These are phyloP conservation scores for Nematodospora valgi DNA, from an alignment of 805 yeast genomes.

Conservation along the genomic window DNA sequence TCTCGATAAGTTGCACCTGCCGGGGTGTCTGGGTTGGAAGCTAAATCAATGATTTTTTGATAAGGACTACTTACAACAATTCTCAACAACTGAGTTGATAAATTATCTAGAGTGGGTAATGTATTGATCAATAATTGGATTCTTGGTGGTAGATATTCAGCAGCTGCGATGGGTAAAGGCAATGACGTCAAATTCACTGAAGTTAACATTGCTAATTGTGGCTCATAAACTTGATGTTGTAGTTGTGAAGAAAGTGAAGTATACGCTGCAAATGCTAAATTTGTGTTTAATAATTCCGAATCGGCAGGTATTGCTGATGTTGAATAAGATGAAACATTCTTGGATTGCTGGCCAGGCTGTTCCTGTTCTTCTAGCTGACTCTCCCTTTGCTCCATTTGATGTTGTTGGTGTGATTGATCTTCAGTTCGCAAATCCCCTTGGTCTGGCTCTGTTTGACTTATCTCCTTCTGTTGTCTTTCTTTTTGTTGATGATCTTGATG, in stretches of 20 bases:
- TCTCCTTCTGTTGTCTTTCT: neutral
- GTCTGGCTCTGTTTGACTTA: neutral
- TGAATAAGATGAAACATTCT: neutral
- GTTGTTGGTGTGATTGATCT: no score
- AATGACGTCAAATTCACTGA: slow-evolving; percentile 57
- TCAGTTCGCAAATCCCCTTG: no score
- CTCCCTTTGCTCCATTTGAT: neutral
- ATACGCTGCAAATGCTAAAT: slow-evolving; percentile 40
- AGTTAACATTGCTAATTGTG: slow-evolving; percentile 30
- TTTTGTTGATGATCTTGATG: neutral
- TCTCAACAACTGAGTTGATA: slow-evolving; percentile 76
- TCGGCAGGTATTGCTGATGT: slow-evolving; percentile 31
- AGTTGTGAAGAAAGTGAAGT: slow-evolving; percentile 37
- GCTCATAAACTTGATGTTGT: slow-evolving; percentile 12
- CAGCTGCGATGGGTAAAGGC: slow-evolving; percentile 56
- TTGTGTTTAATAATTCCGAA: slow-evolving; percentile 39
- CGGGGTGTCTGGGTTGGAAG: slow-evolving; percentile 61
- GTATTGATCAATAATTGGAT: slow-evolving; percentile 64
- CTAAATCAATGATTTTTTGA: slow-evolving; percentile 68
- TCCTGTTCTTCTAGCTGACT: neutral
- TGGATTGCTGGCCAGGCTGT: neutral
- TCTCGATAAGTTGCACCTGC: slow-evolving; percentile 66
- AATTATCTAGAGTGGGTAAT: slow-evolving; percentile 73
- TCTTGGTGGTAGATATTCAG: slow-evolving; percentile 54
- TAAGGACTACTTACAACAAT: slow-evolving; percentile 71